Base-by-base conservation (phyloP, 2,329 filamentous ascomycete species). In the Cercospora brassicicola region DNA sequence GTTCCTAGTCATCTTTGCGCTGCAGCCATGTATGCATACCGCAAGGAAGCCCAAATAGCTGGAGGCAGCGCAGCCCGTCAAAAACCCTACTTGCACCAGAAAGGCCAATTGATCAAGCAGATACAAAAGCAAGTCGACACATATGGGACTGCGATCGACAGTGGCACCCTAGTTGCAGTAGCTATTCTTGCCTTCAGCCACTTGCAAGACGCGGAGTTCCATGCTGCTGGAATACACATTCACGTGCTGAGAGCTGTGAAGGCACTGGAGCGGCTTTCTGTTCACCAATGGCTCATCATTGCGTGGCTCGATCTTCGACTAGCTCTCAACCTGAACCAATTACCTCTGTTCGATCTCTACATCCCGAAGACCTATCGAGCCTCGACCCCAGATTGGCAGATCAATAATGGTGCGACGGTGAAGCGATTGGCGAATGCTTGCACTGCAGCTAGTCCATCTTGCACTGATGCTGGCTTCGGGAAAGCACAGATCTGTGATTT, bases 111-210 rank as follows among this genome's bases (percentile, higher is more conserved):
- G 36, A 39, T 39, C 36, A 39, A 39, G 36, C 36, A 39, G 2
- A 39, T 39, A 1, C 36, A 57, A 57, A 57, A 18, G 13, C 55
- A 57, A 57, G 55, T 57, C 2, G 55, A 57, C 55, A n/a, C 1
- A 10, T 30, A 31, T 18, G 55, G 55, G n/a, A 1, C 55, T n/a
- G 55, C 55, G 28, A 57, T 57, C 15, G 55, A 57, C 55, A 57
- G 55, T 57, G 55, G 55, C n/a, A 57, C 55, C 15, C 28, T 57
- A 18, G 55, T 57, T n/a, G 55, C 55, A n/a, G 55, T 57, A n/a
- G 55, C 55, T 28, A 33, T 57, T 15, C 55, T 57, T 28, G 55
- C 55, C n/a, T 26, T 57, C 55, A 57, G 28, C 26, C 55, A 57
- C 55, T 30, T 57, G 20, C 55, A 57, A 30, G 55, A 57, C 28